Evolutionary conservation across 2,329 filamentous ascomycete species (phyloP), one percentile per base, ranked within the genome.

Genomic region (Fusarium xylarioides): DNA sequence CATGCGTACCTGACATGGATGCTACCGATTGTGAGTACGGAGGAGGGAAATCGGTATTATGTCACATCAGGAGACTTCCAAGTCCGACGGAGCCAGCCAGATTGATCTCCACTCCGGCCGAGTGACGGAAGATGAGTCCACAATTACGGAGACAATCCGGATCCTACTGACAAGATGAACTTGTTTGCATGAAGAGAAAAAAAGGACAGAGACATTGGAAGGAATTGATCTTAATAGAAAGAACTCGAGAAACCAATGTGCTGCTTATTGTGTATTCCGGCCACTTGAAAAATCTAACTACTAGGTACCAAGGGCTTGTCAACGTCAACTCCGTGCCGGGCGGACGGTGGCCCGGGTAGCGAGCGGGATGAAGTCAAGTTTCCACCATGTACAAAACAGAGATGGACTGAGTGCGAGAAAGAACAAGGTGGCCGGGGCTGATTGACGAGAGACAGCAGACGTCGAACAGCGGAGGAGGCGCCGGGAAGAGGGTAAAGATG

Each of bases 401-500:
- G 16, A 42, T 18, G 42, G 30, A 28, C 47, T 26, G 28, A 49
- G 66, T 68, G 66, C n/a, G 32, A 68, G 28, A 58, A 50, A 30
- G 34, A 46, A 43, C 35, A 55, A 26, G 21, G 23, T 32, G 46
- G 43, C 35, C 37, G 65, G 59, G 59, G 60, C 60, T 44, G 66
- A 38, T 58, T 68, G 66, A 65, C 30, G 23, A 56, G 28, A 43
- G 38, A 47, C n/a, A 58, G 49, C 52, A 69, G 65, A 63, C 66
- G 64, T 68, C 64, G 56, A 63, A 68, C 64, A 68, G 47, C 70
- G 66, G 70, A 74, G 70, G 70, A 73, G 70, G 66, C 62, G 66
- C 57, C 61, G 62, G 53, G 70, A 71, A 73, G 70, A 70, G 65
- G 65, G 65, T 43, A 53, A 71, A 74, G 70, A 74, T 74, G 70